Percentiles rank a stretch among this genome's conserved stretches.
These are phyloP conservation scores for Eucalyptus marginata DNA, from an alignment of 345 rosid genomes.

Conservation along the genomic window DNA sequence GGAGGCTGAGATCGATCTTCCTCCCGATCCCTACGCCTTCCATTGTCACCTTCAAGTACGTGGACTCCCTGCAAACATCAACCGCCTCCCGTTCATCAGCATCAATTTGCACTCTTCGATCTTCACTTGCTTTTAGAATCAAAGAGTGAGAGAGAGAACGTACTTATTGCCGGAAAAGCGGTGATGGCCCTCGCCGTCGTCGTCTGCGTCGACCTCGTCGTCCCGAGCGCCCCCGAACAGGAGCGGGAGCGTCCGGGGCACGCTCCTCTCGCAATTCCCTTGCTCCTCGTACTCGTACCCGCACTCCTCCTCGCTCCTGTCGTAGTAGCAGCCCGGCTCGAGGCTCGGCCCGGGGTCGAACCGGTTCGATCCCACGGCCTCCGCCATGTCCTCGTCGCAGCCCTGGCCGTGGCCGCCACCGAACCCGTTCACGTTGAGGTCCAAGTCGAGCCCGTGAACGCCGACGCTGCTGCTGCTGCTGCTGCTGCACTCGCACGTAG, in stretches of 20 bases:
- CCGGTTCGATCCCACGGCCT: not conserved
- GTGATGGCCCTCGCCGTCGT: not conserved
- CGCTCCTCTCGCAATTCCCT: not conserved
- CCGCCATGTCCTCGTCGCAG: not conserved
- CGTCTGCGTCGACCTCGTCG: conserved; percentile 3
- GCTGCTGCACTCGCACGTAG: not conserved
- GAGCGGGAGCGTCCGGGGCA: conserved; percentile 20
- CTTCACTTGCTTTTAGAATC: not conserved
- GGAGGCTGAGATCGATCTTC: conserved; percentile 26
- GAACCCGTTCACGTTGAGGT: conserved; percentile 14
- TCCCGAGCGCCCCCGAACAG: conserved; percentile 12
- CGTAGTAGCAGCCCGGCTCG: not conserved
- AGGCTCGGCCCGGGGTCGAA: not conserved
- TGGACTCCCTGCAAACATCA: not conserved
- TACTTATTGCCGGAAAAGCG: not conserved
- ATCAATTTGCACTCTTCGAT: not conserved
- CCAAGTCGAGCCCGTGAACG: not conserved
- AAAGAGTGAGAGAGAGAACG: not conserved
- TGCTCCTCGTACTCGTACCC: not conserved
- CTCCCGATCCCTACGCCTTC: conserved; percentile 43
- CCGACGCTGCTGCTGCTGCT: not conserved
- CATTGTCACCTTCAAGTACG: conserved; percentile 38
- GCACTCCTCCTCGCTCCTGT: not conserved
- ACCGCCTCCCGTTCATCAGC: not conserved
- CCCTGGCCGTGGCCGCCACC: not conserved